Base-by-base conservation (phyloP, 2,329 filamentous ascomycete species). In the Penicillium oxalicum region DNA sequence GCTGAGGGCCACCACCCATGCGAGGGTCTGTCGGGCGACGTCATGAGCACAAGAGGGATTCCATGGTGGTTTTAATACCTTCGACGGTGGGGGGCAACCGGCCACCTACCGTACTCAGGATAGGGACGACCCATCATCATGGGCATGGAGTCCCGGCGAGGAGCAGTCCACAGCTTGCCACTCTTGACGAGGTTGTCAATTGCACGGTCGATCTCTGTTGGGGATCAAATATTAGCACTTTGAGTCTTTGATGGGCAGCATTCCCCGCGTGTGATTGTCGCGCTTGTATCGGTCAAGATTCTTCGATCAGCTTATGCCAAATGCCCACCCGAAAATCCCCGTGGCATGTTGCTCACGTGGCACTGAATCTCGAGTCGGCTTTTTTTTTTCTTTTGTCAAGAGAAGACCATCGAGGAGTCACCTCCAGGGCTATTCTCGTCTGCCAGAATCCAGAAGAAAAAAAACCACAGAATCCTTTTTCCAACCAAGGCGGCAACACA, bases 131-230 rank as follows among this genome's bases (percentile, higher is more conserved):
- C 76, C 68, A 79, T 77, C 72, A 81, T 76, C 69, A 82, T 74
- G 58, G 81, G 80, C 79, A 84, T 78, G 50, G 83, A 95, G 74
- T 95, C 88, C 79, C 91, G 87, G 71, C 93, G 88, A 46, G 69
- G 66, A 51, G 68, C 80, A 64, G 77, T 77, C 72, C 91, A 93
- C 74, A 91, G 84, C 77, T 97, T 97, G 64, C 91, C 91, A 70
- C 91, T 95, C 80, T 97, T 97, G 65, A 91, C 81, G 52, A 98
- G 81, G 71, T 97, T 97, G 66, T 97, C 93, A 64, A 91, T 84
- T 60, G 91, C 91, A 68, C 91, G 86, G 59, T 97, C 93, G 62
- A 98, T 90, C 81, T 98, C 93, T 95, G 65, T 44, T 58, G 35
- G 56, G 44, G 40, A 26, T 48, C 37, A 58, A 18, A 26, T n/a